Percentiles rank a stretch among this genome's conserved stretches.
Evolutionary conservation across 2,329 filamentous ascomycete genomes (phyloP).

Genomic region (Claviceps quebecensis): DNA sequence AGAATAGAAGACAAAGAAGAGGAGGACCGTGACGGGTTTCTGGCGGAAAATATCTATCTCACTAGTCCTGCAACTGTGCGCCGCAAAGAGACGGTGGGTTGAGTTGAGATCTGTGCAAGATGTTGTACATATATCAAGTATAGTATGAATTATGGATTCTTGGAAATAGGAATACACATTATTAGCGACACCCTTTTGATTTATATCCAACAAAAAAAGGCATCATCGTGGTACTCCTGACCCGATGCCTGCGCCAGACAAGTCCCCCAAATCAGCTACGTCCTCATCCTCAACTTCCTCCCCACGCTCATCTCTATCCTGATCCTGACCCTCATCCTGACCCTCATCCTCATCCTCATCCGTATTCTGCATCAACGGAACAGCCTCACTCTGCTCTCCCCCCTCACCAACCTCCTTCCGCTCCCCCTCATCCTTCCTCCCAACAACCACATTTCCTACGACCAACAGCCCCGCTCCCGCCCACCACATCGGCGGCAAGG

Average conservation of each 20-base stretch:
- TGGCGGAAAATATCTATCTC: too few species aligned
- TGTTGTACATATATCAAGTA: too few species aligned
- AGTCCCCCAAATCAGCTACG: constrained; percentile 20
- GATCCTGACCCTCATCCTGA: constrained; percentile 4
- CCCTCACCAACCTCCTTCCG: not conserved
- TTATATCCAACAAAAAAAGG: not conserved
- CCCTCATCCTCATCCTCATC: constrained; percentile 3
- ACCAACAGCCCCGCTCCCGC: constrained; percentile 58
- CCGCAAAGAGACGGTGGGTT: too few species aligned
- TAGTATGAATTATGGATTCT: too few species aligned
- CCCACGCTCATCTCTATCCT: constrained; percentile 5
- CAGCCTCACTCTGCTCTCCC: constrained; percentile 15
- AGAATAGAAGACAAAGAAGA: too few species aligned
- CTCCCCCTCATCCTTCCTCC: constrained; percentile 45
- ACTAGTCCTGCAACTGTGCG: too few species aligned
- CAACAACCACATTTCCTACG: constrained; percentile 65
- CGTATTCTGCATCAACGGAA: constrained; percentile 11
- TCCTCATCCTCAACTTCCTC: constrained; percentile 16
- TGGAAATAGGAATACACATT: too few species aligned
- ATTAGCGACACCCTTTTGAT: not conserved
- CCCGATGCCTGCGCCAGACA: constrained; percentile 6
- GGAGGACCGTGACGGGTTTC: too few species aligned
- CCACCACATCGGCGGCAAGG: constrained; percentile 63
- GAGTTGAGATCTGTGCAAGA: too few species aligned
- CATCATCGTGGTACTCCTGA: not conserved